These are phyloP conservation scores for Thelonectria blattea DNA, from an alignment of 2,329 filamentous ascomycete species.

Conservation along the genomic window DNA sequence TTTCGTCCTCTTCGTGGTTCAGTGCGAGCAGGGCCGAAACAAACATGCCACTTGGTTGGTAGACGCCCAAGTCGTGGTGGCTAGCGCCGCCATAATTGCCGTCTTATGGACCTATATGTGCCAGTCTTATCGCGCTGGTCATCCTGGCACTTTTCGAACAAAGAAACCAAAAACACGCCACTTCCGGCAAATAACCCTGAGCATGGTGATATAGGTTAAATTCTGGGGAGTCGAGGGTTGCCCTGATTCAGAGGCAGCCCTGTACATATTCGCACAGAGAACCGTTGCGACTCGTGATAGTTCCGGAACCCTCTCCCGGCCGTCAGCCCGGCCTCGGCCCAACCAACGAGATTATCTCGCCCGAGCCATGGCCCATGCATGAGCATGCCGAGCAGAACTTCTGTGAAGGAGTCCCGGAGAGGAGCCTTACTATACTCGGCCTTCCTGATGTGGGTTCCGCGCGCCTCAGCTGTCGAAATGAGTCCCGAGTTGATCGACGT, in stretches of 20 bases:
- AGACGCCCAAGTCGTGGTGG: slow-evolving; percentile 23
- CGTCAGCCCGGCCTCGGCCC: neutral
- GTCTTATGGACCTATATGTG: slow-evolving; percentile 39
- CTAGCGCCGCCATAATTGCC: slow-evolving; percentile 35
- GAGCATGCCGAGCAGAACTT: slow-evolving; percentile 23
- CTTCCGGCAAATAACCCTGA: slow-evolving; percentile 13
- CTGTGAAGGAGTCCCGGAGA: slow-evolving; percentile 20
- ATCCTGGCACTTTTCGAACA: slow-evolving; percentile 19
- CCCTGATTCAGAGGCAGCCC: slow-evolving; percentile 8
- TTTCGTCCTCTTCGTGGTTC: slow-evolving; percentile 28
- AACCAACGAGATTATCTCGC: slow-evolving; percentile 4
- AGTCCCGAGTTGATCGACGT: slow-evolving; percentile 43
- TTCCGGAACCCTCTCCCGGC: slow-evolving; percentile 12
- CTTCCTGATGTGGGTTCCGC: slow-evolving; percentile 21
- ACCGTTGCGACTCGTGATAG: slow-evolving; percentile 1
- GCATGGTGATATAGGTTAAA: slow-evolving; percentile 20
- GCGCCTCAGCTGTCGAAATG: slow-evolving; percentile 31
- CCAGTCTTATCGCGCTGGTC: slow-evolving; percentile 30
- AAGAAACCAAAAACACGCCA: slow-evolving; percentile 23
- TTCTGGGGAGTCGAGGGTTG: slow-evolving; percentile 21
- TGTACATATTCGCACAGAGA: neutral
- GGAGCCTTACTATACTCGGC: slow-evolving; percentile 11
- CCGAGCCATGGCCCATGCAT: slow-evolving; percentile 14
- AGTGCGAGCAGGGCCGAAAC: slow-evolving; percentile 27
- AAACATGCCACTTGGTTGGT: slow-evolving; percentile 37